These are phyloP conservation scores for Dipteronia sinensis DNA, from an alignment of 345 rosid genomes.

Conservation along the genomic window DNA sequence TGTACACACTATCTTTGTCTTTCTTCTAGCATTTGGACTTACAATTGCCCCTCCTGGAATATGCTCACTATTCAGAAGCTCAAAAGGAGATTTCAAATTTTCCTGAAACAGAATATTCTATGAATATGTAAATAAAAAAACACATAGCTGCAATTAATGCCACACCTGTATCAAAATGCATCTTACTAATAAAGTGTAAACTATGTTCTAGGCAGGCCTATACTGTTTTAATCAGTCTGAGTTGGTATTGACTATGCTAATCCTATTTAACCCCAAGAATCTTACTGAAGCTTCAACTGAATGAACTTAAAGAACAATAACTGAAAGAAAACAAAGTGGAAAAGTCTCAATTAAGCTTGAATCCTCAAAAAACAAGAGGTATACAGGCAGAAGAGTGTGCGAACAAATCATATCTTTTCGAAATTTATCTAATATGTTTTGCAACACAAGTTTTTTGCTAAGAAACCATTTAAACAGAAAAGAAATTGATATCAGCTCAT, in stretches of 20 bases:
- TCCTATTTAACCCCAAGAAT: not conserved
- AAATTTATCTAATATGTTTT: not conserved
- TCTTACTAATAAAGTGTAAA: not conserved
- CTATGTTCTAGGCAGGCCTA: not conserved
- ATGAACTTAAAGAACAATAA: not conserved
- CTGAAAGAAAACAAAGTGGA: not conserved
- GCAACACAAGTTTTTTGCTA: not conserved
- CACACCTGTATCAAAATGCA: not conserved
- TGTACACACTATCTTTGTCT: conserved; percentile 93
- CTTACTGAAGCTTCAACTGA: not conserved
- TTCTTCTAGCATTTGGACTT: conserved; percentile 49
- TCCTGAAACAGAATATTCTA: conserved; percentile 36
- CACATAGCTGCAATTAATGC: not conserved
- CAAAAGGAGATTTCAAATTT: conserved; percentile 34
- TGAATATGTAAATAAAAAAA: not conserved
- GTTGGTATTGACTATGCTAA: not conserved
- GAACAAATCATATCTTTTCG: not conserved
- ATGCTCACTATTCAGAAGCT: conserved; percentile 31
- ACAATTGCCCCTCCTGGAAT: conserved; percentile 34
- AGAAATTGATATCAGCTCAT: not conserved
- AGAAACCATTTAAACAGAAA: not conserved
- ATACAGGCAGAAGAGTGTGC: not conserved
- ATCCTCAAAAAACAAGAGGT: not conserved
- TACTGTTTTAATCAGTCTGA: not conserved
- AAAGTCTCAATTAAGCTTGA: not conserved